These are phyloP conservation scores for Sarcocystis neurona DNA, from an alignment of 169 alveolate species.

Conservation along the genomic window DNA sequence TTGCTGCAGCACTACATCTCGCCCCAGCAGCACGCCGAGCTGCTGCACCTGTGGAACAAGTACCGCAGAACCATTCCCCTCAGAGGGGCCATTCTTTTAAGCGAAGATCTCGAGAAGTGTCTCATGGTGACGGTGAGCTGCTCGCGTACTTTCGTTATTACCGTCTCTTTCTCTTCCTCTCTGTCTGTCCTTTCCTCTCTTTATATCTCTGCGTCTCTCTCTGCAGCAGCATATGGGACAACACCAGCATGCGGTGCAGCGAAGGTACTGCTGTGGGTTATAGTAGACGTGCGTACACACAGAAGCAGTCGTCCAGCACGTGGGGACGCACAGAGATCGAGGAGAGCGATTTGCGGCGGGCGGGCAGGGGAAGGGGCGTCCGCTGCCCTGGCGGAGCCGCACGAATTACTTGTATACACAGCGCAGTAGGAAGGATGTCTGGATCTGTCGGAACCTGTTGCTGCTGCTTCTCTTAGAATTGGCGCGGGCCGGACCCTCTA, in stretches of 20 bases:
- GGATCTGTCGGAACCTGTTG: too few species aligned
- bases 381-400: too few species aligned
- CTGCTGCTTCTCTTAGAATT: too few species aligned
- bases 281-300: too few species aligned
- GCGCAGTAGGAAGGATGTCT: too few species aligned
- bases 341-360: too few species aligned
- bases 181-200: background rate
- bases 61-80: conserved; percentile 84
- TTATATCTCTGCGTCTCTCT: background rate
- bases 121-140: conserved; percentile 65
- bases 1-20: conserved; percentile 69
- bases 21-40: conserved; percentile 74
- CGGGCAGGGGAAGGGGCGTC: too few species aligned
- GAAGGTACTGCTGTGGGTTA: too few species aligned
- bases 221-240: background rate
- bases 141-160: background rate
- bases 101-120: conserved; percentile 79
- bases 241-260: background rate
- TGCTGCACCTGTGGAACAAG: conserved; percentile 77
- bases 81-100: conserved; percentile 87
- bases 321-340: too few species aligned
- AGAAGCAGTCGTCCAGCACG: too few species aligned
- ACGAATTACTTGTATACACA: too few species aligned
- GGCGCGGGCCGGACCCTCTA: too few species aligned
- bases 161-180: conserved; percentile 1